phyloP scores from a whole-genome alignment of 306 rosid genomes.

The Vigna radiata region DNA sequence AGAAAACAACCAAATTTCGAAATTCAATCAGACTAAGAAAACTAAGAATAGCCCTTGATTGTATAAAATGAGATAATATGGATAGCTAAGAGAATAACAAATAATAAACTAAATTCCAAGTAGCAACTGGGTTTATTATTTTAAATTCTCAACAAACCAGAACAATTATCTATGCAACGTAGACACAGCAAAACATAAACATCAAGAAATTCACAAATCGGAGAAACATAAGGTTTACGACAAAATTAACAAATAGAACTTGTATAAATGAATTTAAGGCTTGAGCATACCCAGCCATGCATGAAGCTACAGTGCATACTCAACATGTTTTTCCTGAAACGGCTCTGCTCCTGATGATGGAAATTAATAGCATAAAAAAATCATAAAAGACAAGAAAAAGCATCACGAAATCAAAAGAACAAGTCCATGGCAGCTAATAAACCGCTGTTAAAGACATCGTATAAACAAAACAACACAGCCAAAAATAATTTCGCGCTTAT shows the following conservation, averaged over 20 bases:
- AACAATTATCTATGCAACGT: not conserved
- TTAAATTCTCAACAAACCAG: not conserved
- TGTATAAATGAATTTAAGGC: not conserved
- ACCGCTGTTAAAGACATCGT: too few species aligned
- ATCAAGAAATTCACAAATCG: not conserved
- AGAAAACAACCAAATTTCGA: not conserved
- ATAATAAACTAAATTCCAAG: not conserved
- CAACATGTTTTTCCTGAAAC: slow-evolving; percentile 46
- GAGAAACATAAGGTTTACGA: not conserved
- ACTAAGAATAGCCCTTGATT: not conserved
- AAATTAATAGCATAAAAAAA: slow-evolving; percentile 31
- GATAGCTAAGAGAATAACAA: not conserved
- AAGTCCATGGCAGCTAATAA: too few species aligned
- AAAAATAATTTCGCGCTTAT: too few species aligned
- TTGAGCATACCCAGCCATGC: slow-evolving; percentile 46
- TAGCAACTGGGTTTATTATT: not conserved
- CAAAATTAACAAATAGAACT: not conserved
- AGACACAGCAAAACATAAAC: not conserved
- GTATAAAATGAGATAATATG: not conserved
- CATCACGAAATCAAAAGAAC: not conserved
- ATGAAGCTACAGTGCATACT: slow-evolving; percentile 35
- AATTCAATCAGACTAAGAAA: not conserved
- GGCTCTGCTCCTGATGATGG: slow-evolving; percentile 46
- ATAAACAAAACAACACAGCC: too few species aligned
- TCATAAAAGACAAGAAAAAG: not conserved